Evolutionary conservation across 169 alveolate genomes (phyloP).

Genomic region (Plasmodium reichenowi): DNA sequence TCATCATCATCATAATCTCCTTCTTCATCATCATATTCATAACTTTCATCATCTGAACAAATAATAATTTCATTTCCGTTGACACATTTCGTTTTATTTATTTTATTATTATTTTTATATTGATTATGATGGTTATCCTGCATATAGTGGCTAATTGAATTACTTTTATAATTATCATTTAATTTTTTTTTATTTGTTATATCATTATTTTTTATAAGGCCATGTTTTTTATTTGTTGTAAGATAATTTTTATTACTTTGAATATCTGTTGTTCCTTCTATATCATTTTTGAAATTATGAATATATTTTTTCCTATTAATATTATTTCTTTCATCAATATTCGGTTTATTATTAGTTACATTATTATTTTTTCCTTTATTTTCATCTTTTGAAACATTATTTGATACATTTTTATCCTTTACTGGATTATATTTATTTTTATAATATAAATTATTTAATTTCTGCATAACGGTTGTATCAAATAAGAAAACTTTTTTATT

Average conservation of each 20-base stretch:
- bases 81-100: conserved; percentile 7
- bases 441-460: conserved; percentile 35
- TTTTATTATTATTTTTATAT: conserved; percentile 15
- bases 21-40: background rate
- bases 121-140: background rate
- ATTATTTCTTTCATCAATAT: background rate
- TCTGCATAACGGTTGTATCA: conserved; percentile 54
- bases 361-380: conserved; percentile 7
- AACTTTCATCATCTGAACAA: conserved; percentile 30
- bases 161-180: conserved; percentile 12
- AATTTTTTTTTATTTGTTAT: conserved; percentile 10
- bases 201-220: background rate
- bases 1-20: background rate
- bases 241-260: background rate
- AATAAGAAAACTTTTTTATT: conserved; percentile 49
- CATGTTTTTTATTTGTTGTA: conserved; percentile 27
- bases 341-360: background rate
- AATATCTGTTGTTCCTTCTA: background rate
- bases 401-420: conserved; percentile 7
- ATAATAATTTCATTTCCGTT: conserved; percentile 28
- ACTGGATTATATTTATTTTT: conserved; percentile 1
- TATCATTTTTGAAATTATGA: background rate
- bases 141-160: no score
- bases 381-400: conserved; percentile 5
- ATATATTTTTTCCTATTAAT: background rate